Evolutionary conservation across 208 protist species (phyloP).

Genomic region (Crithidia mellificae): DNA sequence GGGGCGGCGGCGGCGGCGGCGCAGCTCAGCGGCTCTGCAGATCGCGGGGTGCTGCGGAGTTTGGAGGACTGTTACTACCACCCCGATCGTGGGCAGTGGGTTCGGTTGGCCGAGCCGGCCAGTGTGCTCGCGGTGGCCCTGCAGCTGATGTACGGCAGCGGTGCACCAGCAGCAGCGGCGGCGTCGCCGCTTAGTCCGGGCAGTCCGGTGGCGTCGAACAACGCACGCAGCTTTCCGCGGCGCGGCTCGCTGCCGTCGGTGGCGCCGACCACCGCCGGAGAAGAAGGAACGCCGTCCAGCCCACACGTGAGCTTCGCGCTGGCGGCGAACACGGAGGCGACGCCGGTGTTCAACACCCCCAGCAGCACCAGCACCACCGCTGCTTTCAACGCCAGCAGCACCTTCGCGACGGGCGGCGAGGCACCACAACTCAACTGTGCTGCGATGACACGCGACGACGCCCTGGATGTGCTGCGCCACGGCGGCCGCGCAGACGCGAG

Average conservation of each 20-base stretch:
- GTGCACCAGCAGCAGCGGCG: no score
- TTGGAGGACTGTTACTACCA: constrained; percentile 31
- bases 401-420: background rate
- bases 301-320: constrained; percentile 13
- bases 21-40: background rate
- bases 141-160: constrained; percentile 16
- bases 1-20: background rate
- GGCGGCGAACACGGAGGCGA: background rate
- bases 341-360: background rate
- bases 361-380: constrained; percentile 9
- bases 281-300: background rate
- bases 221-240: background rate
- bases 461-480: constrained; percentile 20
- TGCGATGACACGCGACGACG: constrained; percentile 16
- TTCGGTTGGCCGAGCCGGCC: constrained; percentile 59
- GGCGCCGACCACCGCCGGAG: background rate
- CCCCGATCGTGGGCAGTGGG: constrained; percentile 23
- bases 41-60: constrained; percentile 15
- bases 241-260: background rate
- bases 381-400: background rate
- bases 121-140: constrained; percentile 50
- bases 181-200: background rate
- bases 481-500: background rate
- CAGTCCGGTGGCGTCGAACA: background rate
- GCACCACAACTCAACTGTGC: background rate